Conservation (phyloP, 2,329 filamentous ascomycete species). For the Colletotrichum graminicola region DNA sequence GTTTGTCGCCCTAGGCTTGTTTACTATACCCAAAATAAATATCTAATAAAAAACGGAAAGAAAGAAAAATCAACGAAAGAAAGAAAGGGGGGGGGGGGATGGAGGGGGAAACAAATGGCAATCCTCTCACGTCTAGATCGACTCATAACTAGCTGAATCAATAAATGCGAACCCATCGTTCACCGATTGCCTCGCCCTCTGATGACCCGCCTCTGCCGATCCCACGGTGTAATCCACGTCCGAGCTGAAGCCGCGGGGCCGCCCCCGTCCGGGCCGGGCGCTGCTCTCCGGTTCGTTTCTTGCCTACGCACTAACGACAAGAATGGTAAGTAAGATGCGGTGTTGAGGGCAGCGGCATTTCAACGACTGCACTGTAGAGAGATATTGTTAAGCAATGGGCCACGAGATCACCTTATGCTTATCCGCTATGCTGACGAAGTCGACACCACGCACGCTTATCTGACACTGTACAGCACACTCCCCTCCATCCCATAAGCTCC, state of each 20-base stretch:
- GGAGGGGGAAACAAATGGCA: background rate
- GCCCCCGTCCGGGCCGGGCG: background rate
- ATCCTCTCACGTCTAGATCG: too few relatives aligned
- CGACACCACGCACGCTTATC: background rate
- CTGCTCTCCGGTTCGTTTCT: background rate
- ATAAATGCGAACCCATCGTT: background rate
- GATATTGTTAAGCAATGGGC: background rate
- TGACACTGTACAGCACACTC: conserved; percentile 9
- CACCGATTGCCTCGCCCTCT: background rate
- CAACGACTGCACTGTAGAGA: background rate
- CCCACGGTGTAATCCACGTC: background rate
- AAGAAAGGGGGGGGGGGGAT: too few relatives aligned
- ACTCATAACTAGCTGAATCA: background rate
- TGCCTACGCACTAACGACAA: background rate
- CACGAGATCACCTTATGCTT: background rate
- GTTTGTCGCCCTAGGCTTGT: background rate
- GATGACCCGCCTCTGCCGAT: background rate
- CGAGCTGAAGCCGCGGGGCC: too few relatives aligned
- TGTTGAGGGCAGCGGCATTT: background rate
- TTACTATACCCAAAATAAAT: conserved; percentile 5
- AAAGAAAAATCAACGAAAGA: background rate
- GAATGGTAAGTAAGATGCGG: background rate
- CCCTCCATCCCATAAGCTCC: background rate
- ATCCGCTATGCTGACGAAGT: conserved; percentile 34
- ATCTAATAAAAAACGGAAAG: too few relatives aligned